Evolutionary conservation across 129 eudicot genomes (phyloP), one percentile per base, ranked within the genome.

Genomic region (Tagetes patula): DNA sequence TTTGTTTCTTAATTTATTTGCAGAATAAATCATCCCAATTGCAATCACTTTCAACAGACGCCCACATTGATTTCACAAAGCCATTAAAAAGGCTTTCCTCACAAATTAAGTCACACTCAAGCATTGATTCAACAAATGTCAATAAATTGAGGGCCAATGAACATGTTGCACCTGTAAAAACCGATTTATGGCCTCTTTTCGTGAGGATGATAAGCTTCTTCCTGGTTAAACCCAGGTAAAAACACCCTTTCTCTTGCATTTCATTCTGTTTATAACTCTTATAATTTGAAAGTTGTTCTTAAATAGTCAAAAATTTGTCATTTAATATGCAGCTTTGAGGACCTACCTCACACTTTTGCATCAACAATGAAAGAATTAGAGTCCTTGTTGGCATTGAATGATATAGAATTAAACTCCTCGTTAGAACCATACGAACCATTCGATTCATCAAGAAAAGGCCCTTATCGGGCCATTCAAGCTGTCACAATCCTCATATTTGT

Each of bases 121-220:
- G 71, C 75, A 77, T 78, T 49, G 79, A 71, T 79, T 85, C 83
- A 14, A 55, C 78, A 30, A 70, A 78, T 67, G 68, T 65, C 34
- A 60, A 62, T 41, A 82, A 77, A n/a, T 46, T 62, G 63, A 75
- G 84, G 47, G 82, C 79, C 62, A 61, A 47, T 67, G 87, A 83
- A 42, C 61, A 62, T 20, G 38, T 71, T 69, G 54, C 48, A 42
- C 67, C 74, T 43, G 81, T 54, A 52, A 80, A 80, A 53, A 46
- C 67, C 61, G 88, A 92, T 40, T 20, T 94, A 11, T 94, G 96
- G 98, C 86, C 88, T 79, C 87, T 90, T 49, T 74, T 87, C 45
- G 92, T 94, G 79, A 86, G 96, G 75, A 67, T 87, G 87, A 85
- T 80, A 70, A 88, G 98, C 78, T 90, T 90, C 82, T 85, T 94